These are phyloP conservation scores for Trapa bicornis DNA, from an alignment of 345 rosid species.

Conservation along the genomic window DNA sequence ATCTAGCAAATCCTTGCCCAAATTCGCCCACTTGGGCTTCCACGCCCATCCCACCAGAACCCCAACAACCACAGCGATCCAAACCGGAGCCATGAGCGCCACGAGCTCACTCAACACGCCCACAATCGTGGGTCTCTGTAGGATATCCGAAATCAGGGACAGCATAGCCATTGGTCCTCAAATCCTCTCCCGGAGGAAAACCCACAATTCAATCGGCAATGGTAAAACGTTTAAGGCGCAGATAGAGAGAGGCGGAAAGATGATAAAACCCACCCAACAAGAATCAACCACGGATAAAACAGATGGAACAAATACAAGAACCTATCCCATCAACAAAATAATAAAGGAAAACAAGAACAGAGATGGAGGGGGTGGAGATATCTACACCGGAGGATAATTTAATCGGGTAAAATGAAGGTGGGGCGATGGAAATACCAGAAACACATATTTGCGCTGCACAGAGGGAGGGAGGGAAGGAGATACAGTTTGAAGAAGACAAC, in stretches of 20 bases:
- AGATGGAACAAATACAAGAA: background rate
- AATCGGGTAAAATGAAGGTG: background rate
- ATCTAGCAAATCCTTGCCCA: slow-evolving; percentile 30
- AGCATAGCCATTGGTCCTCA: slow-evolving; percentile 32
- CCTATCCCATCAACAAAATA: background rate
- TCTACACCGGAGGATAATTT: background rate
- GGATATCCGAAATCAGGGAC: slow-evolving; percentile 37
- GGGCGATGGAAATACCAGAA: background rate
- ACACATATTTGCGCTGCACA: slow-evolving; percentile 7
- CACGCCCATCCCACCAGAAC: slow-evolving; percentile 90
- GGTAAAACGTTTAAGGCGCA: slow-evolving; percentile 17
- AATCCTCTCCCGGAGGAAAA: background rate
- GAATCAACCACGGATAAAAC: background rate
- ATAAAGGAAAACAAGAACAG: background rate
- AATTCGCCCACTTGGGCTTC: slow-evolving; percentile 84
- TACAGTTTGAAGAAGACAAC: background rate
- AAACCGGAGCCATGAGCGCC: slow-evolving; percentile 48
- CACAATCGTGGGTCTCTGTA: slow-evolving; percentile 31
- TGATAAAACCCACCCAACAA: slow-evolving; percentile 6
- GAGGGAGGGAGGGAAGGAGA: background rate
- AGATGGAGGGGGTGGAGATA: background rate
- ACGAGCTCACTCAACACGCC: slow-evolving; percentile 38
- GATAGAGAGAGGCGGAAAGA: background rate
- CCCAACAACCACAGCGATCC: slow-evolving; percentile 77
- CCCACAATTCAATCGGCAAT: slow-evolving; percentile 8